A percentile compares a stretch with the other conserved stretches of the same genome.
These are phyloP conservation scores for Prunus padus DNA, from an alignment of 306 rosid species.

Conservation along the genomic window DNA sequence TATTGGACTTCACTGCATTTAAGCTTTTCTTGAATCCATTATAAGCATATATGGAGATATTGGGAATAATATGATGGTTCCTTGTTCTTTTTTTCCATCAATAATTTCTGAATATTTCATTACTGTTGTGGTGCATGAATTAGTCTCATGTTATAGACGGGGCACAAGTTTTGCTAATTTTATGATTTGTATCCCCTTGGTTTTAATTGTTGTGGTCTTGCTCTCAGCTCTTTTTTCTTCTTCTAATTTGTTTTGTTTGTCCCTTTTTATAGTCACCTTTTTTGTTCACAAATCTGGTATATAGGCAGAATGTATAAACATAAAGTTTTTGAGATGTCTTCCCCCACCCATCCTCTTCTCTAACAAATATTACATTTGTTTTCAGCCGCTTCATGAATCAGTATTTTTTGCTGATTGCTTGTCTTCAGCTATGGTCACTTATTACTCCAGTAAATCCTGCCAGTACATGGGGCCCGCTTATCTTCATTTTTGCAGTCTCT, in stretches of 20 bases:
- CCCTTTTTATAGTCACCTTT: neutral
- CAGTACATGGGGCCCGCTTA: constrained; percentile 99
- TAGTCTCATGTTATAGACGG: neutral
- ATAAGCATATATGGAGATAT: neutral
- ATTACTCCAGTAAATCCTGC: constrained; percentile 99
- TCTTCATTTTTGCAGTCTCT: constrained; percentile 95
- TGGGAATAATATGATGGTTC: neutral
- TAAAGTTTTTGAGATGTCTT: neutral
- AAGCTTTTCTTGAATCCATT: neutral
- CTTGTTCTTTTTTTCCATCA: neutral
- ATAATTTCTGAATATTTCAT: neutral
- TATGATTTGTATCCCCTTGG: neutral
- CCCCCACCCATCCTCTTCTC: constrained; percentile 2
- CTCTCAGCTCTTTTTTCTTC: neutral
- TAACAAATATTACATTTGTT: constrained; percentile 29
- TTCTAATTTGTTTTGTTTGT: neutral
- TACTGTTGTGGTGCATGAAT: neutral
- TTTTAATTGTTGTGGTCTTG: neutral
- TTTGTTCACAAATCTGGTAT: neutral
- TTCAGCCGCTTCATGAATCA: constrained; percentile 99
- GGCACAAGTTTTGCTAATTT: neutral
- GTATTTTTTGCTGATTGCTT: constrained; percentile 95
- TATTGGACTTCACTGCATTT: neutral
- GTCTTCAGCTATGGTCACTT: constrained; percentile 98
- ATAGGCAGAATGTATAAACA: neutral